Conservation (phyloP, 2,329 filamentous ascomycete genomes). For the Xylaria sp. region DNA sequence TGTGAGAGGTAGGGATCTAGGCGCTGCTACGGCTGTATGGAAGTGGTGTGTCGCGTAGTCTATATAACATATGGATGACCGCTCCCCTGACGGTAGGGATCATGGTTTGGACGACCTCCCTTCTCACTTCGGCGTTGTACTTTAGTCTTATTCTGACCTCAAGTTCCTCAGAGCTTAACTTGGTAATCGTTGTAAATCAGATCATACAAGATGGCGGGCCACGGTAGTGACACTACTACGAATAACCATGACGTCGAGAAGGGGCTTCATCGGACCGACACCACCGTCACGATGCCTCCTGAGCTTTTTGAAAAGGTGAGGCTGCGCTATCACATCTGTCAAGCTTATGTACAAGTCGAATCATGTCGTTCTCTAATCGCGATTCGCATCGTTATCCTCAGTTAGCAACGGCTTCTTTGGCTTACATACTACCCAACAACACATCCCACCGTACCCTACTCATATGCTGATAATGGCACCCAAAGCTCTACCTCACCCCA, state of each 20-base stretch:
- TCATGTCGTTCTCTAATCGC: background rate
- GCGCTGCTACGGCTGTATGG: background rate
- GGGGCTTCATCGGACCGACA: conserved; percentile 49
- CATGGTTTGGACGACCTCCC: conserved; percentile 1
- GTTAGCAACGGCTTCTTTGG: background rate
- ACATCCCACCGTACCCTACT: background rate
- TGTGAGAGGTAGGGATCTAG: background rate
- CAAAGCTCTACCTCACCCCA: conserved; percentile 52
- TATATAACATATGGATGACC: conserved; percentile 21
- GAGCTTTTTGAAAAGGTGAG: conserved; percentile 53
- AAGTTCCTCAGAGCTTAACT: background rate
- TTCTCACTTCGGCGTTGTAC: background rate
- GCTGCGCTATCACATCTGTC: background rate
- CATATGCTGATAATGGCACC: conserved; percentile 20
- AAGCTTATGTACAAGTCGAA: background rate
- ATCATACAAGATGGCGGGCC: conserved; percentile 36
- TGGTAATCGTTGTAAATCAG: background rate
- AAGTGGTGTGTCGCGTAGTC: background rate
- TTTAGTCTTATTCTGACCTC: background rate
- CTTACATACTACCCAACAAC: background rate
- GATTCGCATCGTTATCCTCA: background rate
- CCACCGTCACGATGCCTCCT: conserved; percentile 52
- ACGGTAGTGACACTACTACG: conserved; percentile 18
- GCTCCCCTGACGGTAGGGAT: background rate
- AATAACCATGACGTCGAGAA: conserved; percentile 49